Evolutionary conservation across 371 early-diverging fungal genomes (phyloP), one percentile per base, ranked within the genome.

Genomic region (Zancudomyces culisetae): DNA sequence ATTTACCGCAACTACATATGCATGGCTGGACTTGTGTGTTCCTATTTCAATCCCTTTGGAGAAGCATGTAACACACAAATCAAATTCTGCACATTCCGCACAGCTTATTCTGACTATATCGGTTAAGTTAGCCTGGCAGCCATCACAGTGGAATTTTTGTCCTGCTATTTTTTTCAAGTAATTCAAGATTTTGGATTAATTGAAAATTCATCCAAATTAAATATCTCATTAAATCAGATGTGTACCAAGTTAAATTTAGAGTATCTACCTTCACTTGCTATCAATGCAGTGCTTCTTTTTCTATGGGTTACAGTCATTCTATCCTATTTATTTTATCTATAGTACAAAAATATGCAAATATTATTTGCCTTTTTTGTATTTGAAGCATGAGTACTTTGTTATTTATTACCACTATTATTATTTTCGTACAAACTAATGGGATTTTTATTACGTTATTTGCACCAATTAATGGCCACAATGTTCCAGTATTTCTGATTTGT

Each of bases 61-160:
- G 62, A 97, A 96, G 61, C 99, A 99, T 20, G 78, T 74, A 24
- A 95, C 83, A 68, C 98, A 99, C 24, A 95, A 73, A 70, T 98
- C 96, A 61, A 92, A 83, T 61, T 91, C 92, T 51, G 78, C 68
- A 64, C 99, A 98, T 43, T 77, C 79, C 29, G 78, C 85, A 60
- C 99, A 98, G 40, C 83, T 78, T 53, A 96, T 80, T 51, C 90
- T 81, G 27, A 89, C 86, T 1, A 87, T 78, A 54, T 87, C 80
- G 27, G 86, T 84, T 49, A 94, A 80, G 64, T 90, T 87, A 51
- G 79, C 80, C 52, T 79, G 78, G 72, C 98, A 97, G 27, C 74
- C 73, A 66, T 94, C 92, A 72, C 98, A 97, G 24, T 64, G 64
- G 22, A 60, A 64, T 55, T 61, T 64, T 65, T 64, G 65, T 23